These are phyloP conservation scores for Schrenkiella parvula DNA, from an alignment of 345 rosid genomes.

Conservation along the genomic window DNA sequence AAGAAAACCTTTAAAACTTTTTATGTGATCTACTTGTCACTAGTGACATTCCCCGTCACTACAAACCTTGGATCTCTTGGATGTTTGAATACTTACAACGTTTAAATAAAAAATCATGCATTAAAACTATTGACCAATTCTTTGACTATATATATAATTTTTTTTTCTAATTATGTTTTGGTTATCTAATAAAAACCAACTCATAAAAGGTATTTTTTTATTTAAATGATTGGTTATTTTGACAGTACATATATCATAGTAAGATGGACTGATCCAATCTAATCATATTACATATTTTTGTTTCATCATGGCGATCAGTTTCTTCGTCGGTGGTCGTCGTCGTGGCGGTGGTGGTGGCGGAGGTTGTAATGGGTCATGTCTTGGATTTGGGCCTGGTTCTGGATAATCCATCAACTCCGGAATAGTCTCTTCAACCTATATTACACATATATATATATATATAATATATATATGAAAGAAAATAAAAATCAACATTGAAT, in stretches of 20 bases:
- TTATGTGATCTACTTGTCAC: no score
- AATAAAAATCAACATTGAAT: background rate
- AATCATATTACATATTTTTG: background rate
- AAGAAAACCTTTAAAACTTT: no score
- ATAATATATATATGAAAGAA: background rate
- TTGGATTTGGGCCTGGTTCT: background rate
- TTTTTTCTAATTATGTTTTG: background rate
- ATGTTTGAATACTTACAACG: no score
- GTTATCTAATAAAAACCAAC: background rate
- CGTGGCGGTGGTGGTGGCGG: background rate
- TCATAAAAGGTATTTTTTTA: background rate
- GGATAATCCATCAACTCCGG: background rate
- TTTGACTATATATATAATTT: no score
- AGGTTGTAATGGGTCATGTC: conserved; percentile 10
- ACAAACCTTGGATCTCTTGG: no score
- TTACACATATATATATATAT: no score
- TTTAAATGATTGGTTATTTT: background rate
- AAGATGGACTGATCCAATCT: background rate
- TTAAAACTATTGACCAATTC: no score
- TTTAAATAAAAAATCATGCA: no score
- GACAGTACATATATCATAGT: background rate
- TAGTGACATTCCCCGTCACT: no score
- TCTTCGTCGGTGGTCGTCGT: background rate
- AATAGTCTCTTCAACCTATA: background rate
- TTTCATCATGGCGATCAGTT: background rate